Base-by-base conservation (phyloP, 2,329 filamentous ascomycete species). In the Aspergillus sp. region DNA sequence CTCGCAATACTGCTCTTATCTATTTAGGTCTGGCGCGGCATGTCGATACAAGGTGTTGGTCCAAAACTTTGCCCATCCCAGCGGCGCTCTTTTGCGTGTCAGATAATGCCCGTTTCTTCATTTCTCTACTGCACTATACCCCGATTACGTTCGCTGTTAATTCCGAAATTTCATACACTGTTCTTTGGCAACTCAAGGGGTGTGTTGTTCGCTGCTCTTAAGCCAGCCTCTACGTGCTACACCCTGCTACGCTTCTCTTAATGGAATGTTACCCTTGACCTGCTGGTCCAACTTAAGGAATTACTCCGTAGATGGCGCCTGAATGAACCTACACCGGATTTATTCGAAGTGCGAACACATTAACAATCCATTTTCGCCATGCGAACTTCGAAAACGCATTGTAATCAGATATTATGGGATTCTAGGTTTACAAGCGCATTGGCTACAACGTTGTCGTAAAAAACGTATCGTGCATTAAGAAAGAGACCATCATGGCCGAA, bases 91-190 rank as follows among this genome's bases (percentile, higher is more conserved):
- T 7, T 30, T 22, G 26, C 43, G 5, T 30, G 43, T 17, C 22
- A 30, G 20, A 43, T 15, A 26, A 45, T 26, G 11, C 18, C 12
- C n/a, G 43, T 30, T 20, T 22, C 12, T 51, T 51, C 48, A 32
- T 39, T 50, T 38, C 17, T 41, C 38, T 51, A 43, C 24, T 43
- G 48, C 48, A 51, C 32, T 51, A 51, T 51, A 51, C 48, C 48
- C 48, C 26, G 38, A 42, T 20, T 38, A 51, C 48, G 48, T 43
- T 51, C 48, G 24, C 34, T 51, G 38, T 7, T 43, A 38, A 18
- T 17, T 13, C 38, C 12, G 34, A 49, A 26, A n/a, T 12, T 26
- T 50, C 17, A 18, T 20, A 15, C 22, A 51, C 22, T 20, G 26
- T 20, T 43, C 17, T 42, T 43, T 42, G 38, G 34, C 34, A n/a